Conservation (phyloP, 495 filamentous ascomycete species). For the Tuber indicum region DNA sequence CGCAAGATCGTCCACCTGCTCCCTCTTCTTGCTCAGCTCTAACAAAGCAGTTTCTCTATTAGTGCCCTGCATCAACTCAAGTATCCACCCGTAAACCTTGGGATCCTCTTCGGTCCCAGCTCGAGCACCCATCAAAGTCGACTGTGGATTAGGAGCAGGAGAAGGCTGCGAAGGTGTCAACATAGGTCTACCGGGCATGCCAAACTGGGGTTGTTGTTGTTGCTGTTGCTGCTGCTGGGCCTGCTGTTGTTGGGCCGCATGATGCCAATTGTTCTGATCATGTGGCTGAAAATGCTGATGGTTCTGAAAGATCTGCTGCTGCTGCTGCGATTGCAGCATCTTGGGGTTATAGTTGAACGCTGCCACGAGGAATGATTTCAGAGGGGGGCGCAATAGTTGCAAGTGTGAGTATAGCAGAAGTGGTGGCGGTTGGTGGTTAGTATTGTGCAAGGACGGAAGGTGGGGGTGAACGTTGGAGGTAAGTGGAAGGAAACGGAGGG, state of each 20-base stretch:
- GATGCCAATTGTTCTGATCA: slow-evolving; percentile 37
- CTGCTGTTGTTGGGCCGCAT: slow-evolving; percentile 34
- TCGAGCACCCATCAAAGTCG: slow-evolving; percentile 49
- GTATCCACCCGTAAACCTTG: slow-evolving; percentile 84
- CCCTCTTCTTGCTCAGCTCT: slow-evolving; percentile 96
- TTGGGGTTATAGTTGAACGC: slow-evolving; percentile 1
- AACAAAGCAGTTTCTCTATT: slow-evolving; percentile 85
- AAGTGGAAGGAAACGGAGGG: not conserved
- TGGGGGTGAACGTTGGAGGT: not conserved
- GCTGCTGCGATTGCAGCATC: slow-evolving; percentile 18
- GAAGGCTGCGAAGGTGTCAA: slow-evolving; percentile 37
- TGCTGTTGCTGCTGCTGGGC: slow-evolving; percentile 30
- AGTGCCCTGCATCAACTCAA: slow-evolving; percentile 79
- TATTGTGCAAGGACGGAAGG: not conserved
- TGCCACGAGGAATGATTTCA: slow-evolving; percentile 1
- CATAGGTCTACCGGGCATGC: slow-evolving; percentile 31
- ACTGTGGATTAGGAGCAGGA: slow-evolving; percentile 51
- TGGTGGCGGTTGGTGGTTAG: not conserved
- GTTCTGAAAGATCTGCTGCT: slow-evolving; percentile 38
- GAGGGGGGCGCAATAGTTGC: not conserved
- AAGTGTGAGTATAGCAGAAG: not conserved
- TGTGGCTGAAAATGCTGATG: slow-evolving; percentile 39
- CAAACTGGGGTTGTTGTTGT: slow-evolving; percentile 34
- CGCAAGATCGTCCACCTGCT: slow-evolving; percentile 94
- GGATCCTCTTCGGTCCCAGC: slow-evolving; percentile 83